Evolutionary conservation across 2,329 filamentous ascomycete genomes (phyloP), one percentile per base, ranked within the genome.

Genomic region (Ceratocystis papillata): DNA sequence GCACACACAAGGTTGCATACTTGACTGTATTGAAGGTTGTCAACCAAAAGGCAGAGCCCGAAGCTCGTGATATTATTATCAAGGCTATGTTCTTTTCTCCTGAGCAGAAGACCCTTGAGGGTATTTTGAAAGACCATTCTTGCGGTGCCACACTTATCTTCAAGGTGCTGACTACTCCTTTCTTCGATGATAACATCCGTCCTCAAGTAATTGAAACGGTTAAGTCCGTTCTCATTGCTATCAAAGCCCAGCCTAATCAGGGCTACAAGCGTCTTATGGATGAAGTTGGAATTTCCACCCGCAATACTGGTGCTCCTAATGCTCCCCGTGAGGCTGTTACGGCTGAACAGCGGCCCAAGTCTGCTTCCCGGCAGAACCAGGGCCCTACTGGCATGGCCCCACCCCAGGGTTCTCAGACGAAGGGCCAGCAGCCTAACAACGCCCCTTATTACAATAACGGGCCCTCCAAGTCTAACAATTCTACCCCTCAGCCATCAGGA

Each of bases 241-340:
- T 97, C 76, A 96, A 96, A 78, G 93, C 91, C 5, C 90, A 96
- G 72, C 90, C 94, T 17, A 88, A 87, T 69, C 94, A 97, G 77
- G 94, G 94, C 64, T 99, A 99, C 79, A 99, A 97, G 81, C 88
- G 94, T 64, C 79, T 99, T 68, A 99, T 99, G 94, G 94, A 99
- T 72, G 94, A 99, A 74, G 94, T 99, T 71, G 92, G 93, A 68
- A 78, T 99, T 46, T 95, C 93, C 5, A 87, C 85, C 33, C 78
- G 85, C 55, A 83, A 76, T 45, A 74, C 77, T 10, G 76, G 76
- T 25, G 74, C 76, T 46, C 55, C 55, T n/a, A 75, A 73, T 64
- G 62, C 50, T 50, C 77, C 79, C 53, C 78, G 78, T 30, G 79
- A 80, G 41, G 77, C 78, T 68, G 71, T 72, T 74, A 74, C 37